Evolutionary conservation across 1,284 basidiomycete genomes (phyloP), one percentile per base, ranked within the genome.

Genomic region (Trametes pubescens): DNA sequence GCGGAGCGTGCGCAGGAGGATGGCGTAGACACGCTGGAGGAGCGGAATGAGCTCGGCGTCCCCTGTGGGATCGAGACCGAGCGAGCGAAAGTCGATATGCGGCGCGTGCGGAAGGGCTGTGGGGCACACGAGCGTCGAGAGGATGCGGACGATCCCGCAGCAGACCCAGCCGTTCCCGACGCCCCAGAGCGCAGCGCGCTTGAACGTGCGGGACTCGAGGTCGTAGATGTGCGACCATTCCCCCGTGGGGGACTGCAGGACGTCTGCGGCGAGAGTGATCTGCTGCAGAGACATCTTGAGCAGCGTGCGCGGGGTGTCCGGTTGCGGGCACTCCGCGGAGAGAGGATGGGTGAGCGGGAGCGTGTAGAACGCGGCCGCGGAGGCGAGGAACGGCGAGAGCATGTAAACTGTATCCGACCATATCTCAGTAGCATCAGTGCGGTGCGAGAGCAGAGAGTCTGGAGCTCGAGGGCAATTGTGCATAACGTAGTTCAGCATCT

Each of bases 121-220:
- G 11, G 24, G 47, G 14, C 11, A 16, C 7, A 57, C 57, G 35
- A 70, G 46, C 21, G 57, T 69, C 26, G 57, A 34, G 32, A 73
- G 51, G 13, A 71, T 48, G 24, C 73, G 70, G 29, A 68, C 59
- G 55, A 73, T 73, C 9, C 72, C 73, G 5, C 66, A 62, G 57
- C 71, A 72, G 10, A 71, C 71, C 73, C 72, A 74, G 35, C 72
- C 72, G 57, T 73, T 73, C 10, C 73, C 72, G 16, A 73, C 72
- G 21, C 72, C 71, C 72, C 72, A 73, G 46, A 65, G 64, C 22
- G 65, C 68, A 44, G 63, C 63, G 29, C 73, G 62, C 46, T 65
- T 59, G 59, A 70, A 71, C 35, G 64, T 48, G 29, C 52, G 24
- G 22, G 49, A 47, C 18, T 40, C 38, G 48, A 71, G 58, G 59